Evolutionary conservation across 148 eudicot species (phyloP).

Genomic region (Silene latifolia): DNA sequence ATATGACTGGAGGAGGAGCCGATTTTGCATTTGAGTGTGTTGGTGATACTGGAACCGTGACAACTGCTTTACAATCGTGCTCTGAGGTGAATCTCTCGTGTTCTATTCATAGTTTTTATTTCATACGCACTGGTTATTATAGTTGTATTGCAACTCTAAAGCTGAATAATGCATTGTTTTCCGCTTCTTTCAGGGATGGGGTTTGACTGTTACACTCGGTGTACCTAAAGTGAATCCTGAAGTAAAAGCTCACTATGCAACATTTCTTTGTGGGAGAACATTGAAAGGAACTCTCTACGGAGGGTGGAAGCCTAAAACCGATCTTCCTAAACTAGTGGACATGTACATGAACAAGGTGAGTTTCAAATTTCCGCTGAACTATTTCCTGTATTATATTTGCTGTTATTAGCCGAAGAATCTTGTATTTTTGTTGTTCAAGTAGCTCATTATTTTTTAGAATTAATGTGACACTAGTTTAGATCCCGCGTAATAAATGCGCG

Average conservation of each 20-base stretch:
- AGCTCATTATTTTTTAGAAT: too few species aligned
- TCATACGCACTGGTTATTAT: background rate
- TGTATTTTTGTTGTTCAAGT: too few species aligned
- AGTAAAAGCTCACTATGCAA: constrained; percentile 68
- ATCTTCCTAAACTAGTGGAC: constrained; percentile 74
- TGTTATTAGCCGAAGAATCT: background rate
- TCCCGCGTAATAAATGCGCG: too few species aligned
- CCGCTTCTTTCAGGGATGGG: constrained; percentile 71
- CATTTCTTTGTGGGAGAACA: constrained; percentile 73
- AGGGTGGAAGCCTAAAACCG: constrained; percentile 98
- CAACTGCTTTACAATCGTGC: constrained; percentile 83
- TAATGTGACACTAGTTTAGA: too few species aligned
- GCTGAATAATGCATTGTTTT: background rate
- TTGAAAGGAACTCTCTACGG: constrained; percentile 84
- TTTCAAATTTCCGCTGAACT: background rate
- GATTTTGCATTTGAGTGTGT: constrained; percentile 95
- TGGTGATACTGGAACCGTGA: constrained; percentile 74
- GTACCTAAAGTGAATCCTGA: constrained; percentile 87
- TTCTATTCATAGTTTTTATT: background rate
- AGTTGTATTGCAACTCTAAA: background rate
- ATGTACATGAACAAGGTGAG: constrained; percentile 75
- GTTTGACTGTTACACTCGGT: constrained; percentile 87
- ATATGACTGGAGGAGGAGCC: constrained; percentile 81
- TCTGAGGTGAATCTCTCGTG: constrained; percentile 51
- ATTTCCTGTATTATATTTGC: background rate